Conservation (phyloP, 2,329 filamentous ascomycete genomes). For the Sphaerulina populicola region DNA sequence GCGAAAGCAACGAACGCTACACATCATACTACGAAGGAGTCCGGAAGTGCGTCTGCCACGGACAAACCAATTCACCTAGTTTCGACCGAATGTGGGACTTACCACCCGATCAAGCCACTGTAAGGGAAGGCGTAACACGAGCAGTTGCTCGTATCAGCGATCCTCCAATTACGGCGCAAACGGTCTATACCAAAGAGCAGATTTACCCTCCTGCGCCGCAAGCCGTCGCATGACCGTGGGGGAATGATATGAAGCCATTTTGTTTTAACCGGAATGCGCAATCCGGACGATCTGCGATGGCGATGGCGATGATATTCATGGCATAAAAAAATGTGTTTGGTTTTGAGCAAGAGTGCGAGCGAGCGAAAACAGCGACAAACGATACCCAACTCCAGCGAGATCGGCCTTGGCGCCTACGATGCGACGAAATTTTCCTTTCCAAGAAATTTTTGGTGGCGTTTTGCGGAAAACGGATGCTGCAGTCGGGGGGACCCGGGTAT, state of each 20-base stretch:
- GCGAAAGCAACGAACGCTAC: slow-evolving; percentile 22
- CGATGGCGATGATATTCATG: neutral
- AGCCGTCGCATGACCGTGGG: neutral
- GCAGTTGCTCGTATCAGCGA: slow-evolving; percentile 24
- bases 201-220: neutral
- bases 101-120: slow-evolving; percentile 16
- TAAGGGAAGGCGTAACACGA: slow-evolving; percentile 22
- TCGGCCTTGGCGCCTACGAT: neutral
- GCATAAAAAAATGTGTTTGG: neutral
- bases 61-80: slow-evolving; percentile 21
- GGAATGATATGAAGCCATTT: neutral
- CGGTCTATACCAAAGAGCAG: slow-evolving; percentile 6
- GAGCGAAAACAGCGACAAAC: neutral
- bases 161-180: slow-evolving; percentile 6
- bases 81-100: slow-evolving; percentile 30
- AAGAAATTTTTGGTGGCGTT: neutral
- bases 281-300: neutral
- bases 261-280: neutral
- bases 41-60: slow-evolving; percentile 28
- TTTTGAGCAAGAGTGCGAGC: neutral
- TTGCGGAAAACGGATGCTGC: too few species aligned
- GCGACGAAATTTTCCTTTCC: neutral
- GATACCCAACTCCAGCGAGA: neutral
- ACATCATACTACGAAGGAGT: slow-evolving; percentile 27
- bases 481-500: too few species aligned